Conservation (phyloP, 148 eudicot genomes). For the Chenopodium berlandieri region DNA sequence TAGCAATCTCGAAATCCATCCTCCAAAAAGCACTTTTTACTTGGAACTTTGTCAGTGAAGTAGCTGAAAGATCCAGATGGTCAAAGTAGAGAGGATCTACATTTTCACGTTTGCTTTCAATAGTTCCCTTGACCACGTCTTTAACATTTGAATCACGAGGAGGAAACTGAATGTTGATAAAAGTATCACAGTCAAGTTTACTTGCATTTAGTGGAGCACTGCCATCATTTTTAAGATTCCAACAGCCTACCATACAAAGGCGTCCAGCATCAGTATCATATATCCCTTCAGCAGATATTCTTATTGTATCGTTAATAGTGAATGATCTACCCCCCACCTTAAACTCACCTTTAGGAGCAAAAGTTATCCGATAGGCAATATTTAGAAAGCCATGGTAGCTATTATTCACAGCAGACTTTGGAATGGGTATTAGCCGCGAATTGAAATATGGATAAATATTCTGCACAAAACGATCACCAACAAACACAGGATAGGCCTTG, state of each 20-base stretch:
- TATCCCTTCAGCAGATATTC: conserved; percentile 78
- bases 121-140: conserved; percentile 53
- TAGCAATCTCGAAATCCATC: conserved; percentile 82
- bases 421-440: conserved; percentile 19
- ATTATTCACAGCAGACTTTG: conserved; percentile 21
- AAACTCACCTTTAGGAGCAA: conserved; percentile 32
- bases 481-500: conserved; percentile 59
- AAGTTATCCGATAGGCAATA: conserved; percentile 54
- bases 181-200: conserved; percentile 67
- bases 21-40: conserved; percentile 63
- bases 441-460: conserved; percentile 33
- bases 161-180: conserved; percentile 53
- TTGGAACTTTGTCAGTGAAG: conserved; percentile 48
- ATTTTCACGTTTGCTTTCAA: conserved; percentile 66
- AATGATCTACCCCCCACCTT: conserved; percentile 38
- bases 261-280: conserved; percentile 55
- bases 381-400: conserved; percentile 36
- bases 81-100: conserved; percentile 68
- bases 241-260: conserved; percentile 85
- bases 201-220: conserved; percentile 26
- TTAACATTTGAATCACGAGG: conserved; percentile 39
- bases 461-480: conserved; percentile 44
- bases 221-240: conserved; percentile 36
- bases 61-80: conserved; percentile 49
- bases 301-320: conserved; percentile 25